Percentiles rank a stretch among this genome's conserved stretches.
These are phyloP conservation scores for Sporothrix pallida DNA, from an alignment of 2,329 filamentous ascomycete genomes.

Conservation along the genomic window DNA sequence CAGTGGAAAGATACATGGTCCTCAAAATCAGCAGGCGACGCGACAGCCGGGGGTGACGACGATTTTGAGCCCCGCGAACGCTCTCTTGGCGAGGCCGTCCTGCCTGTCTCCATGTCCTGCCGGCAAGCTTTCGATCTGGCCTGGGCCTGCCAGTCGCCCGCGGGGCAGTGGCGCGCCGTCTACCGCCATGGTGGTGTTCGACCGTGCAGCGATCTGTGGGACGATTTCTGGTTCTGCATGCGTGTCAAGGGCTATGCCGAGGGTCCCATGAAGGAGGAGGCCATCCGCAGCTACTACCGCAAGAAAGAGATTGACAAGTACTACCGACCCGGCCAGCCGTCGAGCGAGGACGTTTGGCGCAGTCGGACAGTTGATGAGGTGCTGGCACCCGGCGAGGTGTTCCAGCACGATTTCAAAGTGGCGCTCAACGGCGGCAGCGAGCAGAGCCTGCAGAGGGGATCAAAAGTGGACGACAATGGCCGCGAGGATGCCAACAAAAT, in stretches of 20 bases:
- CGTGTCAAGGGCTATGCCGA: conserved; percentile 69
- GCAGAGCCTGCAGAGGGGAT: conserved; percentile 29
- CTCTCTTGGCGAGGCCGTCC: conserved; percentile 67
- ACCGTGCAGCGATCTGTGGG: conserved; percentile 83
- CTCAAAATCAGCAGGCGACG: conserved; percentile 41
- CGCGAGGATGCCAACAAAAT: conserved; percentile 53
- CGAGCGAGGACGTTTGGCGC: conserved; percentile 91
- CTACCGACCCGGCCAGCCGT: conserved; percentile 67
- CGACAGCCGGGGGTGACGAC: conserved; percentile 34
- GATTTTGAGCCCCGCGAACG: conserved; percentile 34
- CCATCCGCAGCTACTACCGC: conserved; percentile 71
- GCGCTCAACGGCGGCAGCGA: conserved; percentile 39
- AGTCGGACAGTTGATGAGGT: conserved; percentile 63
- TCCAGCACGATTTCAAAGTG: conserved; percentile 44
- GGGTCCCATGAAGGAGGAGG: conserved; percentile 60
- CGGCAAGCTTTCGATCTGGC: conserved; percentile 88
- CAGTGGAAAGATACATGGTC: conserved; percentile 39
- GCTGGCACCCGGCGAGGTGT: conserved; percentile 57
- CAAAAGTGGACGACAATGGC: conserved; percentile 47
- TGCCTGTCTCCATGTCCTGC: conserved; percentile 86
- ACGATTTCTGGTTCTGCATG: conserved; percentile 99
- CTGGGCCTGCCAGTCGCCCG: conserved; percentile 91
- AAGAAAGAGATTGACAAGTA: conserved; percentile 70
- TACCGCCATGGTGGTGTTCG: conserved; percentile 84
- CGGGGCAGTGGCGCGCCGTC: conserved; percentile 88